Conservation (phyloP, 2,329 filamentous ascomycete species). For the Trichophyton schoenleinii region DNA sequence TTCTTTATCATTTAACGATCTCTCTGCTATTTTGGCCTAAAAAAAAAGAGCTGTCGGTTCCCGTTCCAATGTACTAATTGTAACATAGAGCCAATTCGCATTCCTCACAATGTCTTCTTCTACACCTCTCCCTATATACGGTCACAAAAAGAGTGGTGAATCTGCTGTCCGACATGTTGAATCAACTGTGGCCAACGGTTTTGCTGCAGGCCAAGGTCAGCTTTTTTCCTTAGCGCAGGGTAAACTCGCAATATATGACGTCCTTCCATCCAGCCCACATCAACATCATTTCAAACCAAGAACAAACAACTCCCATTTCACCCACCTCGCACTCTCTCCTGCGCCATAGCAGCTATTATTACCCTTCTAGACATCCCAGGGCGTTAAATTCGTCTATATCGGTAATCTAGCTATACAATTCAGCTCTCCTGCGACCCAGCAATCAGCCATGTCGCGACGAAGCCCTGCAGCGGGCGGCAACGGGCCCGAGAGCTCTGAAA, state of each 20-base stretch:
- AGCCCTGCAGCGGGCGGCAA: slow-evolving; percentile 6
- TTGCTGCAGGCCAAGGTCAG: neutral
- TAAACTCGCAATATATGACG: neutral
- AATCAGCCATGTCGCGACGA: slow-evolving; percentile 11
- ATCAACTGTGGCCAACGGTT: neutral
- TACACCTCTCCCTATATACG: neutral
- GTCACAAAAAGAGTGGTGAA: neutral
- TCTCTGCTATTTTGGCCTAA: neutral
- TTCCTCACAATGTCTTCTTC: neutral
- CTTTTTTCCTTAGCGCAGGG: neutral
- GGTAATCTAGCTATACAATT: neutral
- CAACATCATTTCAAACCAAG: neutral
- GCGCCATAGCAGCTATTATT: neutral
- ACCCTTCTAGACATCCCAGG: neutral
- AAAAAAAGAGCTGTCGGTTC: neutral
- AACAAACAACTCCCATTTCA: neutral
- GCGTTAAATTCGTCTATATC: neutral
- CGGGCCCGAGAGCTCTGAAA: slow-evolving; percentile 3
- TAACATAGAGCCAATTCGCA: slow-evolving; percentile 3
- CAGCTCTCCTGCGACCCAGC: neutral
- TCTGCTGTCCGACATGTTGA: neutral
- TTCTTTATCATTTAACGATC: neutral
- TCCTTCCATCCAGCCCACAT: slow-evolving; percentile 1
- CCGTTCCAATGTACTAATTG: neutral
- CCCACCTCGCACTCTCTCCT: neutral